These are phyloP conservation scores for Saprolegnia diclina DNA, from an alignment of 352 stramenopile genomes.

Conservation along the genomic window DNA sequence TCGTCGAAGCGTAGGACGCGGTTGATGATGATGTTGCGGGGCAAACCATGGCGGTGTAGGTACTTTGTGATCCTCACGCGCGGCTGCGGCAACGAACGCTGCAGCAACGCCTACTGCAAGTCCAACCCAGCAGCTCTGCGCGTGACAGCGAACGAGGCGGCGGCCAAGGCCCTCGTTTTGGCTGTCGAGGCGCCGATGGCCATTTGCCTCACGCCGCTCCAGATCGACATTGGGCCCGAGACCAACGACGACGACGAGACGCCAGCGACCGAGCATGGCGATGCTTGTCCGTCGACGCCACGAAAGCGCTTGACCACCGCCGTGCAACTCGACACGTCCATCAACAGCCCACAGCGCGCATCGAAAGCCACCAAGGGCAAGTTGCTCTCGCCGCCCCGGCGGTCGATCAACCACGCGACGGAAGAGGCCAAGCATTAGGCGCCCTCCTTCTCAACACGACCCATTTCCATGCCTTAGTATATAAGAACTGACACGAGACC, in stretches of 20 bases:
- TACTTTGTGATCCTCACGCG: constrained; percentile 22
- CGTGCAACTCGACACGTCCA: constrained; percentile 15
- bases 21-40: neutral
- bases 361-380: neutral
- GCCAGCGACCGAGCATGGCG: neutral
- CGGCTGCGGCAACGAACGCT: constrained; percentile 20
- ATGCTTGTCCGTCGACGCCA: constrained; percentile 13
- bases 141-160: constrained; percentile 5
- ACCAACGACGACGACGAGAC: constrained; percentile 22
- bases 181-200: constrained; percentile 11
- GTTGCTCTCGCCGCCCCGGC: neutral
- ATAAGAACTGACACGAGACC: neutral
- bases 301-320: constrained; percentile 18
- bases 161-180: constrained; percentile 15
- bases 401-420: neutral
- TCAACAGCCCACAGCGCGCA: constrained; percentile 4
- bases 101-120: constrained; percentile 14
- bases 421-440: neutral
- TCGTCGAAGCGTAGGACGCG: constrained; percentile 19
- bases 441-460: too few relatives aligned
- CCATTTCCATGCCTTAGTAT: neutral
- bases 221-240: constrained; percentile 19
- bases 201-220: constrained; percentile 6
- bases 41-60: constrained; percentile 2
- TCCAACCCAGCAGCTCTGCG: neutral